Evolutionary conservation across 371 early-diverging fungal species (phyloP), one percentile per base, ranked within the genome.

Genomic region (Syncephalastrum sp.): DNA sequence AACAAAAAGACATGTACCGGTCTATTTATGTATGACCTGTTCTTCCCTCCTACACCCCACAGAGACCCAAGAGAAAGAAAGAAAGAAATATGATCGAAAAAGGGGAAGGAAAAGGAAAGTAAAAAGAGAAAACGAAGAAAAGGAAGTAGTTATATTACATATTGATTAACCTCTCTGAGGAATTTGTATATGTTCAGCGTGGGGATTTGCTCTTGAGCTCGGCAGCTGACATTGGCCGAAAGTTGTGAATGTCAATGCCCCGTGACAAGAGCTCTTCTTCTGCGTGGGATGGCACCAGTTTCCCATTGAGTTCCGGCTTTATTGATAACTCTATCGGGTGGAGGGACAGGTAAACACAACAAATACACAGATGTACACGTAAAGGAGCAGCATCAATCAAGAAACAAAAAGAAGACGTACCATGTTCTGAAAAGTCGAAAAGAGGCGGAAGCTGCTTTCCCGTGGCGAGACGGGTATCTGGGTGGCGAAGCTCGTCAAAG

Each of bases 401-500:
- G 27, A 7, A 27, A 27, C 4, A 14, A 44, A 44, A 14, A n/a
- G 10, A 0, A 45, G 4, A 52, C 43, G 69, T 79, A 91, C 93
- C 92, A 68, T 90, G 82, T 16, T 76, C 76, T 17, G 91, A 82
- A 67, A 98, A 98, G 69, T 97, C 89, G 75, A 98, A 97, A 54
- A 98, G 81, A 60, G 82, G 78, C 1, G 98, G 98, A 19, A 97
- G 71, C 6, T 86, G 88, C 59, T 84, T 84, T 53, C 92, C 94
- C 54, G 83, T 89, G 29, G 88, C 73, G 68, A 96, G 76, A 54
- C 71, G 77, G n/a, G 91, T 90, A 51, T 85, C 88, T 14, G 93
- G 93, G 45, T 86, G 72, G 58, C 97, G 85, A 64, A 98, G 77
- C 70, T 95, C 95, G 73, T 97, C 94, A 83, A 99, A 99, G 84